These are phyloP conservation scores for Candida alai DNA, from an alignment of 805 yeast genomes.

Conservation along the genomic window DNA sequence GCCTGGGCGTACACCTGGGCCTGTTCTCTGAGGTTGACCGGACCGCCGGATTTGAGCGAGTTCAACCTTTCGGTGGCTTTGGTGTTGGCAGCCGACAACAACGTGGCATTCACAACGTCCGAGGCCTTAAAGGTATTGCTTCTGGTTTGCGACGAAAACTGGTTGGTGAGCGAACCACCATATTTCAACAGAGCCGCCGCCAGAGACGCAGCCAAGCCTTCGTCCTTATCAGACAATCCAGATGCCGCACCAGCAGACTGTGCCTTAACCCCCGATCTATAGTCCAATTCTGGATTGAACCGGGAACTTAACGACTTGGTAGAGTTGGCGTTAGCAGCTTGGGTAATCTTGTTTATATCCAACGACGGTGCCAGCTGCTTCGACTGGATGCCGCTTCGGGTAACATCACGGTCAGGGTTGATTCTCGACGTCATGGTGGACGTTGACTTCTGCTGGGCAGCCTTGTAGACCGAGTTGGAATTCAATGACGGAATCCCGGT, in stretches of 20 bases:
- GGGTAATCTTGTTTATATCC: constrained; percentile 32
- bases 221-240: constrained; percentile 39
- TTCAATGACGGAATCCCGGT: constrained; percentile 32
- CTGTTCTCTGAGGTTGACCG: constrained; percentile 36
- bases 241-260: constrained; percentile 29
- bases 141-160: constrained; percentile 24
- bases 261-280: constrained; percentile 34
- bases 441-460: constrained; percentile 38
- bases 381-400: constrained; percentile 34
- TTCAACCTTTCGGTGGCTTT: constrained; percentile 43
- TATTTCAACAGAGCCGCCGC: constrained; percentile 52
- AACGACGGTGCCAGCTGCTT: constrained; percentile 20
- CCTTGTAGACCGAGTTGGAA: constrained; percentile 26
- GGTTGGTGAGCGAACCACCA: constrained; percentile 25
- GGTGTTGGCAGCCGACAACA: constrained; percentile 46
- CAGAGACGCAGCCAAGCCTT: constrained; percentile 52
- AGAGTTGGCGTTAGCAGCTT: constrained; percentile 36
- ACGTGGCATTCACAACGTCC: constrained; percentile 43
- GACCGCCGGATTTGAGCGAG: constrained; percentile 24
- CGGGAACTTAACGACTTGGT: constrained; percentile 36
- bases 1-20: constrained; percentile 70
- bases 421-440: constrained; percentile 43
- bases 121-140: constrained; percentile 36
- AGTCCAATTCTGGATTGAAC: constrained; percentile 40
- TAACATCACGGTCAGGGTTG: constrained; percentile 35